Evolutionary conservation across 441 rosid genomes (phyloP), one percentile per base, ranked within the genome.

Genomic region (Bruguiera hainesii): DNA sequence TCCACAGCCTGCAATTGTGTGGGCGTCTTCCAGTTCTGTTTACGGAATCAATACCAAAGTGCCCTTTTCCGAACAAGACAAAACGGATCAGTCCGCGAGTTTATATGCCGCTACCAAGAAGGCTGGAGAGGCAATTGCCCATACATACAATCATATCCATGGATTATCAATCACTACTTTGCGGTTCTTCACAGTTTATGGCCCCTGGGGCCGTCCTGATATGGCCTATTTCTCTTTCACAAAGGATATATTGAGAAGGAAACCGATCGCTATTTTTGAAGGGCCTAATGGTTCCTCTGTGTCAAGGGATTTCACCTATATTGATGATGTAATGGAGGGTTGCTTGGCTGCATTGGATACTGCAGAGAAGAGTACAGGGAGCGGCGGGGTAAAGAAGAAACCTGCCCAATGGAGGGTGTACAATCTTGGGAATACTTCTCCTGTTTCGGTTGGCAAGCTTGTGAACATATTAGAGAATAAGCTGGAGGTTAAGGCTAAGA

Each of bases 121-220:
- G 52, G 85, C 85, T 5, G 82, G 81, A 26, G 82, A 81, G 64
- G 82, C 65, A 48, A 79, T 81, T 61, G 81, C 85, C 4, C 85
- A 81, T 53, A 74, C 82, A 57, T 79, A 81, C 42, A 81, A 81
- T 69, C 82, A 78, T 50, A 78, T 81, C 10, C 72, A 81, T 37
- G 84, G 84, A 11, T 72, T 78, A 49, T 78, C 85, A 13, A 72
- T 81, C 35, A 81, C 85, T 4, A 79, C 81, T 6, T 66, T 81
- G 67, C 61, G 85, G 25, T 79, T 81, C 48, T 81, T 81, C 72
- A 81, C 85, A 10, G 82, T 81, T 15, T 79, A 82, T 52, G 85
- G 85, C 26, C 85, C 85, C 0, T 77, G 83, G 83, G 85, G 85
- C 0, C 60, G 85, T 20, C 85, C 85, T 0, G 85, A 82, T 69